Evolutionary conservation across 2,329 filamentous ascomycete species (phyloP).

Genomic region (Diaporthe humulicola): DNA sequence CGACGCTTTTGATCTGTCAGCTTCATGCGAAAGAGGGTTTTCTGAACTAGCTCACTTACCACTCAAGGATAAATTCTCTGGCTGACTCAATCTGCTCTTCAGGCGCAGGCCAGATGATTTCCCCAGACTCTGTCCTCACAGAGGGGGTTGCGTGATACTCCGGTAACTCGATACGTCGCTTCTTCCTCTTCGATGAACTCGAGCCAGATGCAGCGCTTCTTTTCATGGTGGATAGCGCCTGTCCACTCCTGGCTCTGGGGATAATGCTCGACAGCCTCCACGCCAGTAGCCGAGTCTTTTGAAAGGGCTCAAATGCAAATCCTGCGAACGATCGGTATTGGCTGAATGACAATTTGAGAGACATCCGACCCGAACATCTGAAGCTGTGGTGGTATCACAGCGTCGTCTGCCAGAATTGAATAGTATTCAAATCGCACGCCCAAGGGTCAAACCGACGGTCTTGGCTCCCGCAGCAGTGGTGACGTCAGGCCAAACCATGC

Average conservation of each 20-base stretch:
- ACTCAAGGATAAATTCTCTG: constrained; percentile 68
- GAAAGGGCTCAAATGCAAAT: background rate
- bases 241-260: background rate
- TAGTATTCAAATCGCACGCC: background rate
- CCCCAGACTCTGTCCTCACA: constrained; percentile 57
- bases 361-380: background rate
- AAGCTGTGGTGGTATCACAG: background rate
- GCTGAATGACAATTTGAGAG: background rate
- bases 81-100: constrained; percentile 66
- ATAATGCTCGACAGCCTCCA: background rate
- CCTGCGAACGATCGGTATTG: background rate
- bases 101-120: constrained; percentile 73
- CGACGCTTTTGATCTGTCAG: constrained; percentile 56
- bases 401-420: background rate
- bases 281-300: background rate
- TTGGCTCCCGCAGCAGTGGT: constrained; percentile 23
- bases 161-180: constrained; percentile 49
- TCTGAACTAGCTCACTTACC: constrained; percentile 54
- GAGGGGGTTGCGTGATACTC: constrained; percentile 60
- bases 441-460: background rate
- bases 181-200: constrained; percentile 44
- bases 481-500: constrained; percentile 15
- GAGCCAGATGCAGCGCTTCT: constrained; percentile 12
- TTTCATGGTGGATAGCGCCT: constrained; percentile 30
- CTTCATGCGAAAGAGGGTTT: constrained; percentile 31